Evolutionary conservation across 768 basidiomycete genomes (phyloP).

Genomic region (Tephrocybe sp.): DNA sequence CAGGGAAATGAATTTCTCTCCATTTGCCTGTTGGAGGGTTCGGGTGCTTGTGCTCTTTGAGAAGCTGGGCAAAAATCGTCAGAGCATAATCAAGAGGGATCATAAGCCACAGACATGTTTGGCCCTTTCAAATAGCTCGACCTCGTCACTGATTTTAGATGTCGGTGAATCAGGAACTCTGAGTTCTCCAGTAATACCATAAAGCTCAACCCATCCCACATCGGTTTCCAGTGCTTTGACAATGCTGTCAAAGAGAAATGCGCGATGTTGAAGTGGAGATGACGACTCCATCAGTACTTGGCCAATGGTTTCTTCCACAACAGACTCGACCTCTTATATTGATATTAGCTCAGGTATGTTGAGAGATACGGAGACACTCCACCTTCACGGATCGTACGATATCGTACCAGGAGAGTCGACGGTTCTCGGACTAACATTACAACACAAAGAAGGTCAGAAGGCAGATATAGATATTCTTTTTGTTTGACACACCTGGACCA

Average conservation of each 20-base stretch:
- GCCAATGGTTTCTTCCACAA: constrained; percentile 52
- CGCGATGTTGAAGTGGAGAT: constrained; percentile 35
- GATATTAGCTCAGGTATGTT: background rate
- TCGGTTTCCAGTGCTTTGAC: constrained; percentile 61
- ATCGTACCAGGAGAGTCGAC: constrained; percentile 62
- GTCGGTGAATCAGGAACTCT: constrained; percentile 44
- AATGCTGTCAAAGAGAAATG: constrained; percentile 43
- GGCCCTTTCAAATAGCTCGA: constrained; percentile 28
- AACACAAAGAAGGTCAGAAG: background rate
- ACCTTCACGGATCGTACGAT: constrained; percentile 86
- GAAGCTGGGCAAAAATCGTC: constrained; percentile 27
- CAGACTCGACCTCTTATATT: constrained; percentile 61
- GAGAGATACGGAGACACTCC: constrained; percentile 1
- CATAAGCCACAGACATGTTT: constrained; percentile 26
- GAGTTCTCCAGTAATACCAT: constrained; percentile 70
- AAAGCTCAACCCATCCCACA: constrained; percentile 65
- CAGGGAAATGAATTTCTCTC: constrained; percentile 78
- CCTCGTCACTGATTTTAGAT: constrained; percentile 26
- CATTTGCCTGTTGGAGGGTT: constrained; percentile 45
- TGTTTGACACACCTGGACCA: constrained; percentile 60
- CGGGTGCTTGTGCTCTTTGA: constrained; percentile 44
- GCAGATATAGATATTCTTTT: constrained; percentile 10
- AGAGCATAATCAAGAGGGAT: background rate
- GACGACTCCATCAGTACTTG: constrained; percentile 36
- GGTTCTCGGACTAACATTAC: constrained; percentile 53